Conservation (phyloP, 129 eudicot genomes). For the Pulicaria dysenterica region DNA sequence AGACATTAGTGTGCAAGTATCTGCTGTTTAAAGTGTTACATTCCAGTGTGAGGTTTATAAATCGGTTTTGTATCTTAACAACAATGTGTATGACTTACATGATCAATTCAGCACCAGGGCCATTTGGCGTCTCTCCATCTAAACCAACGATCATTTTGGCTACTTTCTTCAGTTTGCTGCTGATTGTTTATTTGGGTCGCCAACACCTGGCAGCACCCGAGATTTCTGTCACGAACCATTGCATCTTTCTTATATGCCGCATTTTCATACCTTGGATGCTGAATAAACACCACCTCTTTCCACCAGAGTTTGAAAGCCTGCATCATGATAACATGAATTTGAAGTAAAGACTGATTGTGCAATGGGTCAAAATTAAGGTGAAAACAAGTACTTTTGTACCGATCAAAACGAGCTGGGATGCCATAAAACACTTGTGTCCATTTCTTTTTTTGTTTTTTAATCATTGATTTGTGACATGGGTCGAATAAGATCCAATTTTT, state of each 20-base stretch:
- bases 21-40: no score
- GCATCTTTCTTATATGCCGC: constrained; percentile 71
- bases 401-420: not conserved
- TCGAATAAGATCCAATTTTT: no score
- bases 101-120: constrained; percentile 69
- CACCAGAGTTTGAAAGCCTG: constrained; percentile 93
- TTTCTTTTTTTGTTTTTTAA: no score
- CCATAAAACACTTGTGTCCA: not conserved
- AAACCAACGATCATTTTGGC: constrained; percentile 40
- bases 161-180: constrained; percentile 21
- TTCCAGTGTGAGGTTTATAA: not conserved
- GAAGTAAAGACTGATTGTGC: not conserved
- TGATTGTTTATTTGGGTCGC: constrained; percentile 14
- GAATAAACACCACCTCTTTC: constrained; percentile 72
- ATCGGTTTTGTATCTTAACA: not conserved
- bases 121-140: constrained; percentile 80
- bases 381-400: not conserved
- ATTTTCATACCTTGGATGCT: constrained; percentile 70
- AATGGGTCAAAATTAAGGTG: not conserved
- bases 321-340: not conserved
- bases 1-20: no score
- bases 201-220: constrained; percentile 48
- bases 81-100: constrained; percentile 10
- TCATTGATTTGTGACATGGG: no score
- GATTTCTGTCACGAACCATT: constrained; percentile 40